Evolutionary conservation across 148 eudicot genomes (phyloP).

Genomic region (Cornus kousa): DNA sequence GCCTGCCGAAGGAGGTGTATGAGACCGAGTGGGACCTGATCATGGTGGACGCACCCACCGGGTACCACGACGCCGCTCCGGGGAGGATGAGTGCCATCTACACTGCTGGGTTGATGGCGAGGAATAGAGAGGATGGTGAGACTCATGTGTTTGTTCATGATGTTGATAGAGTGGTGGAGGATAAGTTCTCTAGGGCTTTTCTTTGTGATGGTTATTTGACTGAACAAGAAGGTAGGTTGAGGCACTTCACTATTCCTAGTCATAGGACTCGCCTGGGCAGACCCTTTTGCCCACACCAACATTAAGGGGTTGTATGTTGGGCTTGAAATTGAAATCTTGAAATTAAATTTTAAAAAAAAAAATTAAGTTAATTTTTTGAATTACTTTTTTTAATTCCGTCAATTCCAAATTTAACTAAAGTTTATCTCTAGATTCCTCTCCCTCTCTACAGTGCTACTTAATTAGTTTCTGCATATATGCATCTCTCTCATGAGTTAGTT

Average conservation of each 20-base stretch:
- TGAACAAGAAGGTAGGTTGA: conserved; percentile 53
- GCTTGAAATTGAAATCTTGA: too few species aligned
- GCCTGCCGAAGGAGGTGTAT: conserved; percentile 51
- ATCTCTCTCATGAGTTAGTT: too few species aligned
- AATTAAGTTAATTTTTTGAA: too few species aligned
- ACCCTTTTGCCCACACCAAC: conserved; percentile 51
- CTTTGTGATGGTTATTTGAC: conserved; percentile 64
- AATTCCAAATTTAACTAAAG: too few species aligned
- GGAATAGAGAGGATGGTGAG: conserved; percentile 55
- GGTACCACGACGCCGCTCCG: conserved; percentile 62
- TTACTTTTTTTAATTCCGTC: too few species aligned
- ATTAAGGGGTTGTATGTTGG: too few species aligned
- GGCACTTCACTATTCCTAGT: conserved; percentile 78
- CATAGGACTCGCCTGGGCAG: conserved; percentile 42
- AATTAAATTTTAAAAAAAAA: too few species aligned
- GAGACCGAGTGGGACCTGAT: conserved; percentile 80
- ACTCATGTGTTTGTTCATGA: conserved; percentile 86
- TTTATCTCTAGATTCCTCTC: too few species aligned
- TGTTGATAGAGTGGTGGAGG: conserved; percentile 63
- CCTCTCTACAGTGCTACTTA: too few species aligned
- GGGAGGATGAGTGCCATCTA: conserved; percentile 79
- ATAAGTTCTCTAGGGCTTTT: conserved; percentile 55
- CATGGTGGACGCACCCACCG: conserved; percentile 92
- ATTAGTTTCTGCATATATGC: too few species aligned
- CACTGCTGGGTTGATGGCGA: conserved; percentile 72